Evolutionary conservation across 495 filamentous ascomycete species (phyloP).

Genomic region (Neurospora sp.): DNA sequence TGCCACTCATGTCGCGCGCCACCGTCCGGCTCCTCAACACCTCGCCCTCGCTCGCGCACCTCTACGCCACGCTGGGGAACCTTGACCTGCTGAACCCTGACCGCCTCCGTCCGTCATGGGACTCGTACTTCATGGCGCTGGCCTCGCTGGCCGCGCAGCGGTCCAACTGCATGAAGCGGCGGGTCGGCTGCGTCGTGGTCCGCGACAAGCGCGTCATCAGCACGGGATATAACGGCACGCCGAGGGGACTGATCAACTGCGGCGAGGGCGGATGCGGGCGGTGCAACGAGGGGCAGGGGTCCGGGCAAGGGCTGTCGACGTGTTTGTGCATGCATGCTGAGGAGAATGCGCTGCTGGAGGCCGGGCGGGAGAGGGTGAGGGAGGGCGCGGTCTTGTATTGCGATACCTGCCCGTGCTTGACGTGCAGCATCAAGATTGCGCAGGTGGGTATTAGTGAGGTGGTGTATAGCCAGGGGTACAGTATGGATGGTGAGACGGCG

Average conservation of each 20-base stretch:
- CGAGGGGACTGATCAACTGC: constrained; percentile 76
- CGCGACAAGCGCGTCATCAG: constrained; percentile 79
- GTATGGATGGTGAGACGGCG: constrained; percentile 85
- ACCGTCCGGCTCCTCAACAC: constrained; percentile 80
- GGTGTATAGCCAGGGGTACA: constrained; percentile 86
- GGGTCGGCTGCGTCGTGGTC: constrained; percentile 93
- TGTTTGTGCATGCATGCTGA: constrained; percentile 95
- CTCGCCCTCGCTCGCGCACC: constrained; percentile 54
- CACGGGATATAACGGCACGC: constrained; percentile 97
- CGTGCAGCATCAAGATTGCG: constrained; percentile 95
- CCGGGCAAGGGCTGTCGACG: constrained; percentile 65
- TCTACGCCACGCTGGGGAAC: constrained; percentile 55
- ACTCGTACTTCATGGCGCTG: constrained; percentile 94
- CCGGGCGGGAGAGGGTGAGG: constrained; percentile 80
- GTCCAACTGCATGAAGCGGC: constrained; percentile 95
- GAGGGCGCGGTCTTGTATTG: constrained; percentile 80
- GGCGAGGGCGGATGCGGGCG: constrained; percentile 85
- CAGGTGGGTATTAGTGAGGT: constrained; percentile 94
- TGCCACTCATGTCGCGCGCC: constrained; percentile 65
- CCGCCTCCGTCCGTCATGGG: constrained; percentile 86
- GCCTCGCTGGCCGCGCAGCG: constrained; percentile 84
- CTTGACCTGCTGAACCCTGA: constrained; percentile 69
- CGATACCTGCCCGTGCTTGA: constrained; percentile 94
- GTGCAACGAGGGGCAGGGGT: constrained; percentile 62
- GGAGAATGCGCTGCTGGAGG: constrained; percentile 92